Conservation (phyloP, 2,329 filamentous ascomycete species). For the Neopestalotiopsis rosae region DNA sequence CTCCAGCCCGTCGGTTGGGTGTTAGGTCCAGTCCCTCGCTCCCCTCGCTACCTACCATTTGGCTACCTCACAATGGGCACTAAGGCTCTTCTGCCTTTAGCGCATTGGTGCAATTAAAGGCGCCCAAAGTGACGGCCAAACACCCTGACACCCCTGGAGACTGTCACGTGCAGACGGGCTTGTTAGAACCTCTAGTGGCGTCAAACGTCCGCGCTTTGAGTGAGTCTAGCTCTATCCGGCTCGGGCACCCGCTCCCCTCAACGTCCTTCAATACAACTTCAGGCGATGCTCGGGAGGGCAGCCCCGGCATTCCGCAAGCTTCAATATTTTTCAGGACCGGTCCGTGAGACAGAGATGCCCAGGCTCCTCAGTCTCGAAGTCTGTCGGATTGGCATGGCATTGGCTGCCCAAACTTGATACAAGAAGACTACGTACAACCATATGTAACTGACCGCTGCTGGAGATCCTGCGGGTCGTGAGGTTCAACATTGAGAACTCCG, state of each 20-base stretch:
- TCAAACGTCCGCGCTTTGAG: conserved; percentile 7
- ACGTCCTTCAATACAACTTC: conserved; percentile 15
- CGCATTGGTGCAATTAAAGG: conserved; percentile 16
- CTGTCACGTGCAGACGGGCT: conserved; percentile 16
- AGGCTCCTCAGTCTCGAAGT: not conserved
- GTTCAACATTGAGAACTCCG: not conserved
- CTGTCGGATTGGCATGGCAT: not conserved
- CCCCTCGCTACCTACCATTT: not conserved
- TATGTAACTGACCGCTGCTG: not conserved
- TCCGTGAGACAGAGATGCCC: not conserved
- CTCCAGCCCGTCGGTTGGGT: no score
- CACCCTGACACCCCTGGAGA: conserved; percentile 9
- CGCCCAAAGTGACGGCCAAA: not conserved
- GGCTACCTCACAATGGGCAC: not conserved
- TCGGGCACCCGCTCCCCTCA: conserved; percentile 5
- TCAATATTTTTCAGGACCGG: not conserved
- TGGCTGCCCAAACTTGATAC: not conserved
- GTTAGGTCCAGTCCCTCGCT: not conserved
- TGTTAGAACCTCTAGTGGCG: conserved; percentile 4
- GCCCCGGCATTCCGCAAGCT: not conserved
- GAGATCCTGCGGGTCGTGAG: not conserved
- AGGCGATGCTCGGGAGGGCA: not conserved
- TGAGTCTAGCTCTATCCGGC: conserved; percentile 11
- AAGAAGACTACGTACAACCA: not conserved
- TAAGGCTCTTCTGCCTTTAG: conserved; percentile 1